Evolutionary conservation across 2,329 filamentous ascomycete genomes (phyloP).

Genomic region (Sarocladium brachiariae): DNA sequence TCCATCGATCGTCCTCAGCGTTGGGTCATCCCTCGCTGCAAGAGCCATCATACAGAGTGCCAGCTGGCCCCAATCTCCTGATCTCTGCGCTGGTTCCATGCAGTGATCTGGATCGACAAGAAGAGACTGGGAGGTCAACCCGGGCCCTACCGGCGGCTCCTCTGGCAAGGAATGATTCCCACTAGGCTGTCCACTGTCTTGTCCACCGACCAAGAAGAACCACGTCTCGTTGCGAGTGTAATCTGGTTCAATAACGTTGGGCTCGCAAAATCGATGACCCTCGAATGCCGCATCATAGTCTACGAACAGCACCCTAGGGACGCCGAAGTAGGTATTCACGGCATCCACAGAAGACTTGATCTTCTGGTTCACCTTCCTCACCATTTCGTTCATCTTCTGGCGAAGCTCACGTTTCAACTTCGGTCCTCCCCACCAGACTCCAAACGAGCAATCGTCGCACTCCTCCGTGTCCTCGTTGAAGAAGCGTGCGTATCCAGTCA

Average conservation of each 20-base stretch:
- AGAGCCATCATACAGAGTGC: conserved; percentile 39
- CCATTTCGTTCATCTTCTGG: conserved; percentile 36
- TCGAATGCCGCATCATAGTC: conserved; percentile 37
- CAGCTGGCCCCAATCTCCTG: conserved; percentile 36
- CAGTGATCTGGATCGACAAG: conserved; percentile 31
- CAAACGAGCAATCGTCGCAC: conserved; percentile 37
- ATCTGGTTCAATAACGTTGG: conserved; percentile 33
- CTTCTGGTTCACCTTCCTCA: conserved; percentile 34
- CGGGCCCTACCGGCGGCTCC: conserved; percentile 8
- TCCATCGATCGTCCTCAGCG: conserved; percentile 22
- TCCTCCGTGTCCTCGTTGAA: conserved; percentile 36
- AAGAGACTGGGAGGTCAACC: conserved; percentile 22
- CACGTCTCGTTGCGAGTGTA: conserved; percentile 36
- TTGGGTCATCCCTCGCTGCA: conserved; percentile 28
- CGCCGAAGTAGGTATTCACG: conserved; percentile 30
- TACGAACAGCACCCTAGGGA: conserved; percentile 34
- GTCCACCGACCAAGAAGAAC: conserved; percentile 41
- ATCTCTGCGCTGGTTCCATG: conserved; percentile 24
- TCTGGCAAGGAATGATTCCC: conserved; percentile 3
- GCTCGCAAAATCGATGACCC: conserved; percentile 39
- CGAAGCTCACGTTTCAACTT: conserved; percentile 33
- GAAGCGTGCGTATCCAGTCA: conserved; percentile 42
- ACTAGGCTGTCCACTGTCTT: conserved; percentile 27
- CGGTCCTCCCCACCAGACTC: conserved; percentile 38
- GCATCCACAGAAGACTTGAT: conserved; percentile 26